Evolutionary conservation across 2,329 filamentous ascomycete species (phyloP), one percentile per base, ranked within the genome.

Genomic region (Claviceps sp.): DNA sequence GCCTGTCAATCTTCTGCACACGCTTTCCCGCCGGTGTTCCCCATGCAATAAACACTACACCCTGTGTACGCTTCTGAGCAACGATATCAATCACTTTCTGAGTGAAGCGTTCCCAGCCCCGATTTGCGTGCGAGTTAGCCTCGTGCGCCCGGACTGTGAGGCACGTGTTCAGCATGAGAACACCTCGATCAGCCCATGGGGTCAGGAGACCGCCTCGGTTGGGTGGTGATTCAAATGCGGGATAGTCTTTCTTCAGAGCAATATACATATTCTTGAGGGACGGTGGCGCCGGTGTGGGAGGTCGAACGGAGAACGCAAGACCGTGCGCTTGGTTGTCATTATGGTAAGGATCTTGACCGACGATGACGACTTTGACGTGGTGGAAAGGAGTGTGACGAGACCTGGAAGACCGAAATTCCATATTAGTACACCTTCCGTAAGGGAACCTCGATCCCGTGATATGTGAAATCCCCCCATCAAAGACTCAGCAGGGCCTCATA

Each of bases 321-420:
- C 93, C 93, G 67, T 97, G 93, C 49, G 93, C 93, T 74, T 98
- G 93, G 68, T 94, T 94, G 66, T 81, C 68, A 66, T 95, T 95
- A 73, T 98, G 93, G 68, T 98, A 98, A 2, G 93, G 93, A 66
- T 98, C 93, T 71, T 98, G 93, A 57, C 93, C 93, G 51, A 97
- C 69, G 62, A 98, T 89, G 54, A 98, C 90, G 52, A 86, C 86
- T 68, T 95, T 95, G 66, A 97, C 90, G 14, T 77, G 84, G 71
- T 84, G 73, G 60, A 98, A 83, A 7, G 93, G 90, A 0, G 91
- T 96, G 66, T 95, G 86, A 26, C 89, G 53, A n/a, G 43, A 53
- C 47, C 46, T 49, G 16, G 17, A 20, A n/a, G 39, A 22, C 4
- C 11, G 17, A 43, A 16, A 29, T 2, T 14, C 17, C 40, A 46